Conservation (phyloP, 2,329 filamentous ascomycete genomes). For the Diaporthe vaccinii region DNA sequence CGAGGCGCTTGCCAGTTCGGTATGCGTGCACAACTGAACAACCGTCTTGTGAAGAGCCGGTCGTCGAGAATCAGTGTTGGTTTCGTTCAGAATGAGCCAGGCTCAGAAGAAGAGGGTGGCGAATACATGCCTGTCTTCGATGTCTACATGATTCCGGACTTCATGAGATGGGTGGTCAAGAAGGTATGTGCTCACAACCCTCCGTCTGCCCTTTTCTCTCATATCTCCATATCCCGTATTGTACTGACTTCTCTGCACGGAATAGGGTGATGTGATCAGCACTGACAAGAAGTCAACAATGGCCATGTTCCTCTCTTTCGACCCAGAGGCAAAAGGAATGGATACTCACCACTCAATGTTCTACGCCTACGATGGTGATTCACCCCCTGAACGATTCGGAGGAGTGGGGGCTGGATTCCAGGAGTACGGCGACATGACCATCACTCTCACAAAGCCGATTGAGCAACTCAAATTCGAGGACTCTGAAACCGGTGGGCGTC, state of each 20-base stretch:
- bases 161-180: not conserved
- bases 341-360: not conserved
- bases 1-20: not conserved
- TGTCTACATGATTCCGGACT: not conserved
- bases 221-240: not conserved
- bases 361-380: not conserved
- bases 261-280: not conserved
- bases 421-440: not conserved
- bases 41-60: not conserved
- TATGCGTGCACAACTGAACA: not conserved
- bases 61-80: not conserved
- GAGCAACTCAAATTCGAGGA: not conserved
- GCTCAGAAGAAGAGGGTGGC: not conserved
- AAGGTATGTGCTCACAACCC: not conserved
- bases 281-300: not conserved
- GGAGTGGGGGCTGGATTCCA: fast-evolving
- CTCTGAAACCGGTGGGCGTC: fast-evolving
- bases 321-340: fast-evolving
- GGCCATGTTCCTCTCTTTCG: not conserved
- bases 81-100: not conserved
- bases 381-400: fast-evolving
- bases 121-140: not conserved
- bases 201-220: too few relatives aligned
- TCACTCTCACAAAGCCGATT: not conserved
- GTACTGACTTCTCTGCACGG: not conserved